Percentiles rank a stretch among this genome's conserved stretches.
These are phyloP conservation scores for Phoenix roebelenii DNA, from an alignment of 176 grass and related monocot species.

Conservation along the genomic window DNA sequence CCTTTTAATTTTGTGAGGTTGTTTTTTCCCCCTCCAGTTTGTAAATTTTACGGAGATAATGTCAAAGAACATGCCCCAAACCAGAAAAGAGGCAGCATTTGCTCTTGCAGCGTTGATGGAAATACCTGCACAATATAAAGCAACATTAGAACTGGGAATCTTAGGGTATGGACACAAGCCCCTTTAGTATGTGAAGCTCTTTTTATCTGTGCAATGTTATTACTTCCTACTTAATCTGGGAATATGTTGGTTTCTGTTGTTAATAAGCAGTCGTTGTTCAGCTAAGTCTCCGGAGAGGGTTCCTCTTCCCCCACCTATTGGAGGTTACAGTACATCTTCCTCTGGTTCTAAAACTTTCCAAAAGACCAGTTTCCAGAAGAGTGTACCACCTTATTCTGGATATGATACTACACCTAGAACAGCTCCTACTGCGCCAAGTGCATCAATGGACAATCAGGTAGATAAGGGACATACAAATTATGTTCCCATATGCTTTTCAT, in stretches of 20 bases:
- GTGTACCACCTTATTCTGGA: neutral
- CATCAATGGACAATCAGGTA: constrained; percentile 7
- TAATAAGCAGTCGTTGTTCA: constrained; percentile 1
- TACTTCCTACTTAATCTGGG: neutral
- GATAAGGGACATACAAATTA: neutral
- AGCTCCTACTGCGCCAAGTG: constrained; percentile 3
- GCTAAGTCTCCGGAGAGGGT: constrained; percentile 6
- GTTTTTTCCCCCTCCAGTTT: constrained; percentile 8
- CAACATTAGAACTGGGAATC: constrained; percentile 13
- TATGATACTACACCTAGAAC: neutral
- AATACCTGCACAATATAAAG: constrained; percentile 19
- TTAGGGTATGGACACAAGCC: constrained; percentile 3
- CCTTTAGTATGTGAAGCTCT: neutral
- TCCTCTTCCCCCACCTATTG: constrained; percentile 12
- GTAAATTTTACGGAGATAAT: constrained; percentile 21
- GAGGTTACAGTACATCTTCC: neutral
- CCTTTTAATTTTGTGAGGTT: neutral
- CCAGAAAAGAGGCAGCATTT: constrained; percentile 16
- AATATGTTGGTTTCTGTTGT: neutral
- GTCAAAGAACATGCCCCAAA: constrained; percentile 11
- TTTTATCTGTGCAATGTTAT: neutral
- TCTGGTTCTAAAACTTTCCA: neutral
- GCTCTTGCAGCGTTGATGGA: constrained; percentile 17
- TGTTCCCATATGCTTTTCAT: too few species aligned
- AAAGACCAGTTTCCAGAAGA: neutral